Conservation (phyloP, 192 early-diverging fungal genomes). For the Coemansia sp. region DNA sequence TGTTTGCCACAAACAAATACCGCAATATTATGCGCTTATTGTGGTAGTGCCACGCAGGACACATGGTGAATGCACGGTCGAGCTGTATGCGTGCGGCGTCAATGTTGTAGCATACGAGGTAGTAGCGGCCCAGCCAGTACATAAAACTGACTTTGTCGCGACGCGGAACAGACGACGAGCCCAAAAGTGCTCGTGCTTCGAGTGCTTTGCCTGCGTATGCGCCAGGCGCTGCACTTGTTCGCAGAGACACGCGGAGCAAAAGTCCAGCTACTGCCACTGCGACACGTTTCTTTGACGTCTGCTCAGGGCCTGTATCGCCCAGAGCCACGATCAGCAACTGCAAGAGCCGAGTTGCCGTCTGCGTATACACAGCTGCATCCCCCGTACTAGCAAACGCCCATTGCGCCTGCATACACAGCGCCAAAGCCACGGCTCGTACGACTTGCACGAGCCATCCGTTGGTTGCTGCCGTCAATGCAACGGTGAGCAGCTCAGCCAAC, state of each 20-base stretch:
- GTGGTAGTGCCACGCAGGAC: slow-evolving; percentile 41
- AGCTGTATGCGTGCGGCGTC: slow-evolving; percentile 39
- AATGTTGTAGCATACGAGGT: slow-evolving; percentile 41
- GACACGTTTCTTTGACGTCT: slow-evolving; percentile 28
- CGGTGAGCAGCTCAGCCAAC: slow-evolving; percentile 28
- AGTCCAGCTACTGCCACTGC: slow-evolving; percentile 40
- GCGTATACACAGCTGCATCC: slow-evolving; percentile 27
- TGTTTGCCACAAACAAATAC: slow-evolving; percentile 43
- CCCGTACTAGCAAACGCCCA: slow-evolving; percentile 2
- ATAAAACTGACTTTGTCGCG: slow-evolving; percentile 37
- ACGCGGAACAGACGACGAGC: slow-evolving; percentile 12
- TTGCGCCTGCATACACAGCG: slow-evolving; percentile 34
- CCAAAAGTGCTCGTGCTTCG: slow-evolving; percentile 21
- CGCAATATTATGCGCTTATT: slow-evolving; percentile 49
- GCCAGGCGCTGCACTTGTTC: slow-evolving; percentile 36
- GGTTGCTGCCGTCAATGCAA: slow-evolving; percentile 10
- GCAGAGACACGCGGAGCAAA: slow-evolving; percentile 39
- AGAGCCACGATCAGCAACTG: slow-evolving; percentile 36
- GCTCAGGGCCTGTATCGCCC: slow-evolving; percentile 25
- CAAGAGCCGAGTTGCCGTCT: slow-evolving; percentile 38
- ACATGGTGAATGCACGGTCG: slow-evolving; percentile 36
- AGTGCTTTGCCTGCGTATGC: slow-evolving; percentile 50
- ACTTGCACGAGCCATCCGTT: slow-evolving; percentile 40
- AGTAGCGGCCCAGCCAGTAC: slow-evolving; percentile 52
- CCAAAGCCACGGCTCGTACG: slow-evolving; percentile 30